A percentile compares a stretch with the other conserved stretches of the same genome.
Conservation (phyloP, 768 basidiomycete genomes). For the Lactifluus echinatus region DNA sequence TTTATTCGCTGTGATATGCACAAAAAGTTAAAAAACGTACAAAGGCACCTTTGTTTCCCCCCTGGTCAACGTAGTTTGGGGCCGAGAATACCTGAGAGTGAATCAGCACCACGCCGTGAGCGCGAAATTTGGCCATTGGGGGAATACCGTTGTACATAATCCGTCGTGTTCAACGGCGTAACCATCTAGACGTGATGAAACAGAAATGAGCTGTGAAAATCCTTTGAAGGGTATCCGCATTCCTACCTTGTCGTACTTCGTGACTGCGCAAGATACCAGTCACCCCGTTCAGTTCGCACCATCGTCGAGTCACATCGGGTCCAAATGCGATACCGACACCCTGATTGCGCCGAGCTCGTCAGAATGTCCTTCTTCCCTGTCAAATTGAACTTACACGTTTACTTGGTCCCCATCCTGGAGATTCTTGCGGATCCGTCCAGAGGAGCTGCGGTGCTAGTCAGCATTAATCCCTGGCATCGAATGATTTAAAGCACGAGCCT, state of each 20-base stretch:
- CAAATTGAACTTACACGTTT: constrained; percentile 63
- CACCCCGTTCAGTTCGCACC: constrained; percentile 82
- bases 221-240: constrained; percentile 2
- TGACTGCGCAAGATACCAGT: constrained; percentile 90
- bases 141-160: constrained; percentile 70
- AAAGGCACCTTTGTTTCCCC: constrained; percentile 87
- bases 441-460: constrained; percentile 46
- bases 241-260: constrained; percentile 84
- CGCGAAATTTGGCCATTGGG: background rate
- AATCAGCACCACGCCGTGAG: constrained; percentile 7
- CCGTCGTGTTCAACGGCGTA: constrained; percentile 95
- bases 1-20: background rate
- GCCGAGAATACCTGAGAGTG: constrained; percentile 76
- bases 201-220: background rate
- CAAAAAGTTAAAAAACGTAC: constrained; percentile 36
- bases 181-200: constrained; percentile 53
- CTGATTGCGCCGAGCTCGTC: constrained; percentile 31
- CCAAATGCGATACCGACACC: constrained; percentile 96
- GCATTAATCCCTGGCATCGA: background rate
- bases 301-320: constrained; percentile 82
- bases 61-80: constrained; percentile 91
- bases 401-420: constrained; percentile 85
- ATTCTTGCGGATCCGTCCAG: constrained; percentile 94
- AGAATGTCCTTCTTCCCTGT: constrained; percentile 9
- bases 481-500: constrained; percentile 35